These are phyloP conservation scores for Claviceps sp. DNA, from an alignment of 2,329 filamentous ascomycete genomes.

Conservation along the genomic window DNA sequence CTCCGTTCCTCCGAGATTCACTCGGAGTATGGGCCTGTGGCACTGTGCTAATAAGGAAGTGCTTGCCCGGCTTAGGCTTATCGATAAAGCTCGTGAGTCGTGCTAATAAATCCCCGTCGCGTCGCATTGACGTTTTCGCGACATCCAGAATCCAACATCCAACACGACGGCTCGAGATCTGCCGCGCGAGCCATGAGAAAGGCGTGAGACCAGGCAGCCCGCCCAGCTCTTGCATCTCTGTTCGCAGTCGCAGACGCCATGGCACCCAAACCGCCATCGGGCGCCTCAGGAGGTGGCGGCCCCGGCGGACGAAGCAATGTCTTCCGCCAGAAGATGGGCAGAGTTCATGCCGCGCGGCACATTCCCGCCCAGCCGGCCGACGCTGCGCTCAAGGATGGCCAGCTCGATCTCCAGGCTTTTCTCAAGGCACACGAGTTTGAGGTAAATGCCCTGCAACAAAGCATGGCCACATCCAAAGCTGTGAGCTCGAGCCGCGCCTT, in stretches of 20 bases:
- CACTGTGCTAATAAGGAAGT: too few relatives aligned
- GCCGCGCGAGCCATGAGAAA: background rate
- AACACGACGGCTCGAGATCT: background rate
- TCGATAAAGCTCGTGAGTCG: too few relatives aligned
- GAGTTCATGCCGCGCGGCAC: slow-evolving; percentile 31
- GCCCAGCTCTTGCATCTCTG: background rate
- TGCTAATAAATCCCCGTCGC: too few relatives aligned
- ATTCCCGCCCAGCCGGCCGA: slow-evolving; percentile 38
- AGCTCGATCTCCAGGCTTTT: slow-evolving; percentile 76
- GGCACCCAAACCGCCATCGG: slow-evolving; percentile 14
- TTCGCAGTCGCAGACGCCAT: slow-evolving; percentile 7
- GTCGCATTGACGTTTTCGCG: too few relatives aligned
- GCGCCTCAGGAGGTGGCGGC: slow-evolving; percentile 8
- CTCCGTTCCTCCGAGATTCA: too few relatives aligned
- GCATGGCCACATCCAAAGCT: slow-evolving; percentile 61
- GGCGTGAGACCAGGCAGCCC: background rate
- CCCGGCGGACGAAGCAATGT: slow-evolving; percentile 12
- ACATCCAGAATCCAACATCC: too few relatives aligned
- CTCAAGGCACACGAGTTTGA: slow-evolving; percentile 78
- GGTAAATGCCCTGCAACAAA: slow-evolving; percentile 70
- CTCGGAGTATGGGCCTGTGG: too few relatives aligned
- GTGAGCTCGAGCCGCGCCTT: slow-evolving; percentile 60
- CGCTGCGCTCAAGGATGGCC: slow-evolving; percentile 50
- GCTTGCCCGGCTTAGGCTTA: too few relatives aligned
- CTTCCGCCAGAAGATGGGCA: slow-evolving; percentile 28